Evolutionary conservation across 768 basidiomycete genomes (phyloP).

Genomic region (Cytidiella melzeri): DNA sequence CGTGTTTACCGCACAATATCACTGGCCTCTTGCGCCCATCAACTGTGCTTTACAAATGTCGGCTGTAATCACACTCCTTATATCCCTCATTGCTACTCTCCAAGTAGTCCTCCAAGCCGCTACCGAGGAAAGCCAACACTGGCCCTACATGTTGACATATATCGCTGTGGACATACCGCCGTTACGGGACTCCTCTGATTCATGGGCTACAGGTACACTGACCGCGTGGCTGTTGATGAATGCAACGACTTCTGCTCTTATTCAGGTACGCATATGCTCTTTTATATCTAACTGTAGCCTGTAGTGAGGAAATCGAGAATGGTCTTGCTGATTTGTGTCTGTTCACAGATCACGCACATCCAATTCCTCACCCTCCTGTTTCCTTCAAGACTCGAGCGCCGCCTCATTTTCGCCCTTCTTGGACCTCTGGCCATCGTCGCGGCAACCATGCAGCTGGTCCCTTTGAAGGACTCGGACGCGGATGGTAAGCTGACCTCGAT

Average conservation of each 20-base stretch:
- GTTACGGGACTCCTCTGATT: conserved; percentile 20
- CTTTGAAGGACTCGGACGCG: conserved; percentile 41
- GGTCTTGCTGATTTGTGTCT: background rate
- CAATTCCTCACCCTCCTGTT: conserved; percentile 95
- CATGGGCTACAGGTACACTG: conserved; percentile 60
- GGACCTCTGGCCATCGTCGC: conserved; percentile 85
- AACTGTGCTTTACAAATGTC: conserved; percentile 90
- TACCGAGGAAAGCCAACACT: conserved; percentile 56
- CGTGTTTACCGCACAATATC: conserved; percentile 92
- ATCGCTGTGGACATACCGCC: conserved; percentile 77
- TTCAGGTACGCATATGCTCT: conserved; percentile 54
- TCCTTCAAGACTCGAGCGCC: conserved; percentile 83
- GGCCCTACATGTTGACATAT: conserved; percentile 97
- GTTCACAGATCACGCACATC: conserved; percentile 83
- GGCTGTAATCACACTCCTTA: conserved; percentile 74
- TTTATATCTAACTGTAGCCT: background rate
- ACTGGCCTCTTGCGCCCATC: conserved; percentile 87
- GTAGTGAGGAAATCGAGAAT: background rate
- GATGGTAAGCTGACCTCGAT: conserved; percentile 37
- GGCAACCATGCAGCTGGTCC: conserved; percentile 78
- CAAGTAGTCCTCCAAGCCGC: conserved; percentile 49
- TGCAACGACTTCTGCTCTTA: conserved; percentile 73
- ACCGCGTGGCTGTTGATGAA: conserved; percentile 87
- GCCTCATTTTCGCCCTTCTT: conserved; percentile 79
- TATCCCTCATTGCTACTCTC: conserved; percentile 71